phyloP scores from a whole-genome alignment of 1,139 yeast genomes.

The Suhomyces maxii region DNA sequence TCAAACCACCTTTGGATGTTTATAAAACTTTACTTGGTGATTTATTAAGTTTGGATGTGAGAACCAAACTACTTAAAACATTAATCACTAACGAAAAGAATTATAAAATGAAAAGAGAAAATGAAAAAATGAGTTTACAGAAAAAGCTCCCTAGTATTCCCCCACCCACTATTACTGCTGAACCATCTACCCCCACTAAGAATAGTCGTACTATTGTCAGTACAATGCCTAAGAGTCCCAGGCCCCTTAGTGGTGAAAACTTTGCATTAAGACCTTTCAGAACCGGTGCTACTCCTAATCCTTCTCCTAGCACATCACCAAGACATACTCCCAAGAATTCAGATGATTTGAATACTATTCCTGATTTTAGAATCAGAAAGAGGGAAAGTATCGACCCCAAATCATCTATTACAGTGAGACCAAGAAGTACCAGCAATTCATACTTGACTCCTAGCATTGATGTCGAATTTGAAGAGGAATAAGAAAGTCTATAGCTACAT shows the following conservation, averaged over 20 bases:
- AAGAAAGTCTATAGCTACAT: background rate
- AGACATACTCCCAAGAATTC: constrained; percentile 26
- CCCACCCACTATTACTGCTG: constrained; percentile 14
- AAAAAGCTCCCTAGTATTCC: constrained; percentile 21
- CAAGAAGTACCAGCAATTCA: constrained; percentile 27
- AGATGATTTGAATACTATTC: constrained; percentile 13
- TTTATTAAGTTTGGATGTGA: constrained; percentile 27
- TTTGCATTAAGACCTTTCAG: constrained; percentile 46
- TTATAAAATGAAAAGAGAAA: constrained; percentile 30
- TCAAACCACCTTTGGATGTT: constrained; percentile 39
- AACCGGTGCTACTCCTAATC: constrained; percentile 42
- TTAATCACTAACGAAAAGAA: constrained; percentile 35
- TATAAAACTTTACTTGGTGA: constrained; percentile 32
- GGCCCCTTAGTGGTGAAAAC: constrained; percentile 26
- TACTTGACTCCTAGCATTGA: constrained; percentile 31
- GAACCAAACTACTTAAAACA: constrained; percentile 26
- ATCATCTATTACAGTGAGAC: constrained; percentile 10
- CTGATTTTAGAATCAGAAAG: constrained; percentile 8
- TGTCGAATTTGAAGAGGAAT: constrained; percentile 29
- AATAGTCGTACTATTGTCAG: constrained; percentile 8
- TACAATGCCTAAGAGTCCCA: constrained; percentile 21
- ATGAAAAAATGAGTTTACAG: constrained; percentile 29
- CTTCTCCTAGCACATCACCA: constrained; percentile 44
- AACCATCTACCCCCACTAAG: constrained; percentile 9
- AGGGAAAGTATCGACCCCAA: constrained; percentile 6